Base-by-base conservation (phyloP, 495 filamentous ascomycete species). In the Penicillium taxi region DNA sequence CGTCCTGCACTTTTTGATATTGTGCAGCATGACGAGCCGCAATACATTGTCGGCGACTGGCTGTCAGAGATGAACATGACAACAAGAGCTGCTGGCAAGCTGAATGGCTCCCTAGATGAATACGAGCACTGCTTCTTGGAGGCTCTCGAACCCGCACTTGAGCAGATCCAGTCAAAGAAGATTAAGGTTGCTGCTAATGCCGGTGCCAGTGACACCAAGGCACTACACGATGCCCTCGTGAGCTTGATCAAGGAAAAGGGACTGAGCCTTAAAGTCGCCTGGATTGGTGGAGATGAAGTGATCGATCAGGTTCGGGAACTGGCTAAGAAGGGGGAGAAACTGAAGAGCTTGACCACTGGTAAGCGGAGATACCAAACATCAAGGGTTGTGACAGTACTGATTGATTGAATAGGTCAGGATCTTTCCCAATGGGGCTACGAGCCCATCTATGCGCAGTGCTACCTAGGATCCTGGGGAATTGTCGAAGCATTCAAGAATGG, bases 41-140 rank as follows among this genome's bases (percentile, higher is more conserved):
- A n/a, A n/a, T n/a, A n/a, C n/a, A 17, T 32, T 18, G 29, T 32
- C 11, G 29, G 16, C 14, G 29, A 32, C 14, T 32, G 29, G 29
- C 3, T 32, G 29, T 32, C 29, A 4, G 29, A 32, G 29, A 6
- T 6, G 6, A 18, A 8, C 14, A 32, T 32, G 29, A 19, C 29
- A 3, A 14, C 5, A 3, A 3, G 18, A 5, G 29, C 12, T 16
- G 16, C 13, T 18, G 11, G 14, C 5, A 32, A 32, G 16, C 4
- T 32, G 14, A 18, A 5, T n/a, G 26, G 5, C 26, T 5, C 4
- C 5, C 11, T 6, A 5, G 29, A n/a, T 4, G 9, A 32, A n/a
- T n/a, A n/a, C n/a, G n/a, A n/a, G n/a, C n/a, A n/a, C n/a, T n/a
- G n/a, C 29, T 32, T 32, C 11, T 6, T 32, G 3, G 29, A 16